Evolutionary conservation across 225 moss, liverwort and hornwort genomes (phyloP), one percentile per base, ranked within the genome.

Genomic region (Pleurozium schreberi): DNA sequence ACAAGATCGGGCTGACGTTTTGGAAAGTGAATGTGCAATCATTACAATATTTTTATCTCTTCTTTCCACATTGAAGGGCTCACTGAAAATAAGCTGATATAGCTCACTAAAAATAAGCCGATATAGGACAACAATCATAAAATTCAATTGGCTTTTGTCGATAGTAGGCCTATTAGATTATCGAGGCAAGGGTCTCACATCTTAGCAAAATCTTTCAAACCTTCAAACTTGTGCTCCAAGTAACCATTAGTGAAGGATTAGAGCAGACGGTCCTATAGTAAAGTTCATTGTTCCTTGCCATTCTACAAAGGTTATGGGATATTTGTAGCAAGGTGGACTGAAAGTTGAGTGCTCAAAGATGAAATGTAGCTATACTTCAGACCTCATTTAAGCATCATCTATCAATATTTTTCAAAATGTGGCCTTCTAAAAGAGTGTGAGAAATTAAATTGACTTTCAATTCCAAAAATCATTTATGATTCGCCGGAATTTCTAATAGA

Each of bases 1-100:
- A 22, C 2, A 8, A 40, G 4, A 13, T 1, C 0, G 12, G 2
- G 13, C n/a, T 23, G 68, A 23, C 11, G 0, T 7, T 7, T 69
- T 40, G 8, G 13, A 12, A 1, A 22, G 3, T 23, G 14, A 40
- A 40, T 1, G 5, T 25, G 12, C 1, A n/a, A 0, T 36, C 7
- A 13, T 13, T 4, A 13, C 11, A 12, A 38, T 67, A 38, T 22
- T 22, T 12, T 5, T 6, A 12, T 23, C 22, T 68, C n/a, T 1
- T n/a, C 7, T n/a, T n/a, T 13, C 13, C 1, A 10, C 22, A 10
- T 68, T 22, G 12, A 68, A n/a, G 3, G 7, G 21, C 21, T 21
- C 2, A 0, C 20, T 5, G n/a, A 11, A n/a, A 4, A 23, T 7
- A 12, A n/a, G 68, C 2, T 12, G 1, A 11, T 3, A 23, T 36